Conservation (phyloP, 768 basidiomycete species). For the Auricularia sp. region DNA sequence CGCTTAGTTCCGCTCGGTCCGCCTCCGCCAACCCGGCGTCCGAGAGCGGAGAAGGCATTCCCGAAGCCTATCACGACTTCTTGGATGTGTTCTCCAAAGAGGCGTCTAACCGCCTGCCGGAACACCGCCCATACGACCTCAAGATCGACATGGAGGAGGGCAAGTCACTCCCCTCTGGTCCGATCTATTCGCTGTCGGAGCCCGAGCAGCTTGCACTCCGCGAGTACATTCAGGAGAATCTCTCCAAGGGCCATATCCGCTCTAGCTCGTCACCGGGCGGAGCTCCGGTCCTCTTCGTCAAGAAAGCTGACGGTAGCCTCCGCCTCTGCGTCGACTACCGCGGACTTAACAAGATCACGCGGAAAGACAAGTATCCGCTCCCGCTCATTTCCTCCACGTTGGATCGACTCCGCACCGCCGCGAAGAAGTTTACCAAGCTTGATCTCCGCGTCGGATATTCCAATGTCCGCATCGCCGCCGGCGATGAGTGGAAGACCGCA, state of each 20-base stretch:
- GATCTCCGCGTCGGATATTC: conserved; percentile 33
- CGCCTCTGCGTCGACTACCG: too few relatives aligned
- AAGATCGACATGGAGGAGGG: conserved; percentile 4
- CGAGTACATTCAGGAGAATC: conserved; percentile 28
- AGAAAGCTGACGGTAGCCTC: too few relatives aligned
- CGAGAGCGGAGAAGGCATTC: not conserved
- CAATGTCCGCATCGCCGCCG: conserved; percentile 29
- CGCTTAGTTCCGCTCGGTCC: not conserved
- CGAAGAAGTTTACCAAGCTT: conserved; percentile 24
- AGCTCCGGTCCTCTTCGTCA: conserved; percentile 5
- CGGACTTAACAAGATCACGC: not conserved
- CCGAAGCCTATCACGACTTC: conserved; percentile 2
- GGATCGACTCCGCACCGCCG: conserved; percentile 3
- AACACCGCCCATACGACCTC: conserved; percentile 26
- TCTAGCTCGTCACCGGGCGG: conserved; percentile 17
- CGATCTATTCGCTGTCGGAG: conserved; percentile 25
- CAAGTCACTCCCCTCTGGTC: conserved; percentile 18
- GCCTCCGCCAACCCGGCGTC: not conserved
- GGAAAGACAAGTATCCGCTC: not conserved
- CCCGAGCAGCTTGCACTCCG: conserved; percentile 23
- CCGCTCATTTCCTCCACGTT: conserved; percentile 5
- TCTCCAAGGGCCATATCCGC: conserved; percentile 26
- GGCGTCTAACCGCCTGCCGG: conserved; percentile 17
- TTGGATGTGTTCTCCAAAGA: conserved; percentile 3
- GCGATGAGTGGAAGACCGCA: conserved; percentile 34